Evolutionary conservation across 1,139 yeast species (phyloP).

Genomic region (Ogataea hybrid): DNA sequence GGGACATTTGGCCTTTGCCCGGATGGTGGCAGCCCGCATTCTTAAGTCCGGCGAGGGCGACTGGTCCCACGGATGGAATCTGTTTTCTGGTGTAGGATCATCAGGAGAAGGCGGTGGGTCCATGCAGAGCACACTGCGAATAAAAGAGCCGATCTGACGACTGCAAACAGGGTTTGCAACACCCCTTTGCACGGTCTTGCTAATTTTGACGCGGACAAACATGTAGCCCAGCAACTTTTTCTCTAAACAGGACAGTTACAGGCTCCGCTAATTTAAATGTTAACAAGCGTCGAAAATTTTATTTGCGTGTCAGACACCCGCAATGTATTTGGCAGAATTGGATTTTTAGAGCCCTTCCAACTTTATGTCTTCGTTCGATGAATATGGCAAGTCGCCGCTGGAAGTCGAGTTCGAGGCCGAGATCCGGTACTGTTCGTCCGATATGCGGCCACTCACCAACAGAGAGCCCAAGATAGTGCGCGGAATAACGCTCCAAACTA

Average conservation of each 20-base stretch:
- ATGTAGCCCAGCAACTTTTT: neutral
- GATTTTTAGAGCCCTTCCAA: neutral
- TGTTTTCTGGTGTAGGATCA: too few species aligned
- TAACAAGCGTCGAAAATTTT: constrained; percentile 5
- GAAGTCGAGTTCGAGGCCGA: constrained; percentile 18
- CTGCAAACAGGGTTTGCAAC: constrained; percentile 38
- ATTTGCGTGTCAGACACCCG: constrained; percentile 4
- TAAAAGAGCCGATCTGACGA: too few species aligned
- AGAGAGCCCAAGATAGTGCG: constrained; percentile 2
- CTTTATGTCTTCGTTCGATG: constrained; percentile 1
- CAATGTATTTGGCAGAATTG: constrained; percentile 4
- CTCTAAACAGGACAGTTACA: neutral
- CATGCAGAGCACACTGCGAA: too few species aligned
- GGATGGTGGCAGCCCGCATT: too few species aligned
- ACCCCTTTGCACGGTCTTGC: constrained; percentile 1
- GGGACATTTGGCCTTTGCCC: too few species aligned
- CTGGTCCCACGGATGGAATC: too few species aligned
- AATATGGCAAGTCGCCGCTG: constrained; percentile 6
- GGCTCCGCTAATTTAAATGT: neutral
- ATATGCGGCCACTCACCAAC: neutral
- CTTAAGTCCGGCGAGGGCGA: too few species aligned
- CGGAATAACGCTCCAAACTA: constrained; percentile 17
- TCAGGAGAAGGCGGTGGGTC: too few species aligned
- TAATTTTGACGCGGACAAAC: constrained; percentile 5
- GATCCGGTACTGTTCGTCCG: constrained; percentile 10